Evolutionary conservation across 2,329 filamentous ascomycete genomes (phyloP).

Genomic region (Pseudovirgaria hyperparasitica): DNA sequence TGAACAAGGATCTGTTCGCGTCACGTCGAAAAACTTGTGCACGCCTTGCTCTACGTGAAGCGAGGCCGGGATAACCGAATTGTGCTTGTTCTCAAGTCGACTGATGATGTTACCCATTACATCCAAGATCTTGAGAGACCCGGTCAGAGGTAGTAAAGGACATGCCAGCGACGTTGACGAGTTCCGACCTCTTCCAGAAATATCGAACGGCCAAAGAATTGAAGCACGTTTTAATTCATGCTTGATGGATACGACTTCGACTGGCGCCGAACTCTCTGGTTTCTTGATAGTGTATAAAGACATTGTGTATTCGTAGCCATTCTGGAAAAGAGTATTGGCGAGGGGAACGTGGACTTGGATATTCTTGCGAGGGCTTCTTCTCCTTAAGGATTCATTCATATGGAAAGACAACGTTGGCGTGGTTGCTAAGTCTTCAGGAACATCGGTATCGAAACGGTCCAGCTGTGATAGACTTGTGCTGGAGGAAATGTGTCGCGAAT

Average conservation of each 20-base stretch:
- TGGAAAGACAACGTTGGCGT: no score
- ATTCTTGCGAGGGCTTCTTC: no score
- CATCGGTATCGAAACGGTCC: no score
- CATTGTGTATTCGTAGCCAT: conserved; percentile 35
- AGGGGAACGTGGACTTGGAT: conserved; percentile 46
- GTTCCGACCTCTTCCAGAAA: conserved; percentile 2
- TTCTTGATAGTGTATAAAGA: conserved; percentile 13
- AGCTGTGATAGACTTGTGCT: no score
- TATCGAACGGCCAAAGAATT: conserved; percentile 2
- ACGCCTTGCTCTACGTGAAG: conserved; percentile 57
- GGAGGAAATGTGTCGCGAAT: background rate
- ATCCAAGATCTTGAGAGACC: conserved; percentile 46
- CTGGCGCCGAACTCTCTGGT: conserved; percentile 7
- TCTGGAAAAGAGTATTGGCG: conserved; percentile 68
- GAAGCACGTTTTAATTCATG: conserved; percentile 10
- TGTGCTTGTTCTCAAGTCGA: conserved; percentile 38
- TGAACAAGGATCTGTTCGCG: conserved; percentile 28
- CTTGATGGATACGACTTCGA: conserved; percentile 7
- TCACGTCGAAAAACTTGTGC: conserved; percentile 40
- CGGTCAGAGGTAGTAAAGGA: conserved; percentile 51
- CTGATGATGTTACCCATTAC: conserved; percentile 71
- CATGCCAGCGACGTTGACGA: conserved; percentile 16
- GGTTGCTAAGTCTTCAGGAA: no score
- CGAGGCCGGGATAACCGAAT: conserved; percentile 47
- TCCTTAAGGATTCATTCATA: no score